These are phyloP conservation scores for Wickerhamomyces sydowiorum DNA, from an alignment of 805 yeast genomes.

Conservation along the genomic window DNA sequence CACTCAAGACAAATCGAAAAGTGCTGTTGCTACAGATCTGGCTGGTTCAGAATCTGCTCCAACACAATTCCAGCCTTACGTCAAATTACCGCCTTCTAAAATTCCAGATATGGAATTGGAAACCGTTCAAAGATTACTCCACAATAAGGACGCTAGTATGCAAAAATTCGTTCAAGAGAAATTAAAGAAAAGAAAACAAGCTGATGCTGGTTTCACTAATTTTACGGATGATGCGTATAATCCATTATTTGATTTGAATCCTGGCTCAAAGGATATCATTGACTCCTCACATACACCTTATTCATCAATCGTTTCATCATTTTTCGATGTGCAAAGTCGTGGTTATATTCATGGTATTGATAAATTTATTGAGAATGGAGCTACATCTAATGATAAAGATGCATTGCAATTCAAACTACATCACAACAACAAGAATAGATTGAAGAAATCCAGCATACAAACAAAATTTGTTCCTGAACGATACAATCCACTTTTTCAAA, in stretches of 20 bases:
- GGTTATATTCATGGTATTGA: conserved; percentile 34
- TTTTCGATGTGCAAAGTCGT: conserved; percentile 58
- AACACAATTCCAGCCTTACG: conserved; percentile 61
- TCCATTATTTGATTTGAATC: conserved; percentile 69
- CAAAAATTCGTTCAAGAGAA: conserved; percentile 83
- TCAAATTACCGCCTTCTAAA: conserved; percentile 81
- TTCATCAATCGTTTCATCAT: conserved; percentile 68
- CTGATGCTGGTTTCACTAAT: conserved; percentile 70
- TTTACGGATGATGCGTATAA: conserved; percentile 81
- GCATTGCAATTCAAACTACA: conserved; percentile 17
- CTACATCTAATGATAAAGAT: conserved; percentile 24
- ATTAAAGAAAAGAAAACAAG: conserved; percentile 60
- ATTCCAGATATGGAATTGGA: conserved; percentile 89
- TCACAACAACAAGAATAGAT: conserved; percentile 16
- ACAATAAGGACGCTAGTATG: conserved; percentile 72
- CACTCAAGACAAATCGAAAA: conserved; percentile 13
- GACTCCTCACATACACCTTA: conserved; percentile 69
- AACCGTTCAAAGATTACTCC: conserved; percentile 69
- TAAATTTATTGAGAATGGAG: conserved; percentile 19
- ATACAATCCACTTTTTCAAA: conserved; percentile 29
- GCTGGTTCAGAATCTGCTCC: conserved; percentile 18
- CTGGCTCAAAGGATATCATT: conserved; percentile 39
- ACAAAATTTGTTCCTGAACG: conserved; percentile 23
- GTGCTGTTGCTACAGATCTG: conserved; percentile 13
- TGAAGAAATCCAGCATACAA: conserved; percentile 17